phyloP scores from a whole-genome alignment of 306 rosid species.

The Quercus ilex region DNA sequence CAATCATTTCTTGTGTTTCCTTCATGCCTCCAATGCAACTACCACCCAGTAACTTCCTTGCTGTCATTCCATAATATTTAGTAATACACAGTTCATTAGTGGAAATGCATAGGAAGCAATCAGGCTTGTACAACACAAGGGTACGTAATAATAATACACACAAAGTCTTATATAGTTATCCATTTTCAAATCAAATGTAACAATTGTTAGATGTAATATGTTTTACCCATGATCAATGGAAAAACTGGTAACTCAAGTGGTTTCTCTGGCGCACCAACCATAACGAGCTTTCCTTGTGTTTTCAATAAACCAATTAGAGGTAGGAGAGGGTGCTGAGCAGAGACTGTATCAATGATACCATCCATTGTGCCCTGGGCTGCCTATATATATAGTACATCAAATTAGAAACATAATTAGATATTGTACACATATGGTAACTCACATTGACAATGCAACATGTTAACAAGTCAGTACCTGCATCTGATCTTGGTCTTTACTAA shows the following conservation, averaged over 20 bases:
- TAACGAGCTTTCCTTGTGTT: conserved; percentile 28
- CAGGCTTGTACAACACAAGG: background rate
- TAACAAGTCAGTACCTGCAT: conserved; percentile 20
- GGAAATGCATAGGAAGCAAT: background rate
- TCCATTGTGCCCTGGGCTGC: conserved; percentile 32
- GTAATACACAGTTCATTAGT: background rate
- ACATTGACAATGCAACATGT: background rate
- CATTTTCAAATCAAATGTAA: background rate
- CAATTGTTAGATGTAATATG: background rate
- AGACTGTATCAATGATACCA: conserved; percentile 46
- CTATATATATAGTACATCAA: background rate
- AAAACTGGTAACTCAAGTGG: conserved; percentile 27
- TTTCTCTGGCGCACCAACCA: conserved; percentile 36
- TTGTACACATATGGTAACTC: background rate
- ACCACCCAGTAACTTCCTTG: conserved; percentile 41
- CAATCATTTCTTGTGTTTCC: conserved; percentile 50
- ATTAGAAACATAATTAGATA: background rate
- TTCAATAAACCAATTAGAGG: conserved; percentile 29
- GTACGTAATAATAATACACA: background rate
- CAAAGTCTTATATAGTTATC: too few relatives aligned
- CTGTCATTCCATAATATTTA: conserved; percentile 2
- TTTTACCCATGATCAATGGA: conserved; percentile 19
- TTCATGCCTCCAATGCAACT: conserved; percentile 50
- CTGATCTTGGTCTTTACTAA: conserved; percentile 29
- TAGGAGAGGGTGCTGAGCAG: conserved; percentile 26